Conservation (phyloP, 805 yeast genomes). For the Nakazawaea holstii region DNA sequence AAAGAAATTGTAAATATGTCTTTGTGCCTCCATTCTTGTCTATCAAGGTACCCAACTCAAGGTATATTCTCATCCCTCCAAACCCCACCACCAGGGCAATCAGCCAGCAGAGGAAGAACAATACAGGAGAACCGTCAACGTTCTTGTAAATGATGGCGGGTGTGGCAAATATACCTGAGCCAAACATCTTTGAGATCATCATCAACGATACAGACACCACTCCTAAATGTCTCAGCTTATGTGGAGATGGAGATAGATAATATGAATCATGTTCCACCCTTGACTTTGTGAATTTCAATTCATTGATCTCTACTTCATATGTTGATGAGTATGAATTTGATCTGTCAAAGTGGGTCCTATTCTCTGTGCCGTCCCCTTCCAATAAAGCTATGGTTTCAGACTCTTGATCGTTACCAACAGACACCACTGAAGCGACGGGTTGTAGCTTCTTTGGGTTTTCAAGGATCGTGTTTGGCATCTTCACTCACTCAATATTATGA, state of each 20-base stretch:
- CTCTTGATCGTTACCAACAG: not conserved
- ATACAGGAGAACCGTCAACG: conserved; percentile 48
- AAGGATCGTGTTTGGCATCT: not conserved
- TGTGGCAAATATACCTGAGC: conserved; percentile 62
- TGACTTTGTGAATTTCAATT: conserved; percentile 2
- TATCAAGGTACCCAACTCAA: conserved; percentile 56
- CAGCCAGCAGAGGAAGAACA: conserved; percentile 51
- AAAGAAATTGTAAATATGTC: conserved; percentile 54
- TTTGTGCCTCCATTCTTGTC: conserved; percentile 65
- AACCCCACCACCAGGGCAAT: conserved; percentile 48
- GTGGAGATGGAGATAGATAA: conserved; percentile 21
- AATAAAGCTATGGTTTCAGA: conserved; percentile 1
- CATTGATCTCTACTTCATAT: conserved; percentile 5
- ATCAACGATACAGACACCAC: conserved; percentile 50
- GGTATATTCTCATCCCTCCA: conserved; percentile 49
- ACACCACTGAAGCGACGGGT: not conserved
- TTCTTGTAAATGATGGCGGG: conserved; percentile 52
- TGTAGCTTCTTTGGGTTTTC: conserved; percentile 6
- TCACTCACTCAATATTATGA: not conserved
- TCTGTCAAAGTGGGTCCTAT: not conserved
- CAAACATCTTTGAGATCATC: conserved; percentile 54
- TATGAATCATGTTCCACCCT: conserved; percentile 10
- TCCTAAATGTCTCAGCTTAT: conserved; percentile 63
- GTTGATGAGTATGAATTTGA: conserved; percentile 7
- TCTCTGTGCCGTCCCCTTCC: not conserved